Base-by-base conservation (phyloP, 1,284 basidiomycete genomes). In the Pseudozyma tsukubaensis region DNA sequence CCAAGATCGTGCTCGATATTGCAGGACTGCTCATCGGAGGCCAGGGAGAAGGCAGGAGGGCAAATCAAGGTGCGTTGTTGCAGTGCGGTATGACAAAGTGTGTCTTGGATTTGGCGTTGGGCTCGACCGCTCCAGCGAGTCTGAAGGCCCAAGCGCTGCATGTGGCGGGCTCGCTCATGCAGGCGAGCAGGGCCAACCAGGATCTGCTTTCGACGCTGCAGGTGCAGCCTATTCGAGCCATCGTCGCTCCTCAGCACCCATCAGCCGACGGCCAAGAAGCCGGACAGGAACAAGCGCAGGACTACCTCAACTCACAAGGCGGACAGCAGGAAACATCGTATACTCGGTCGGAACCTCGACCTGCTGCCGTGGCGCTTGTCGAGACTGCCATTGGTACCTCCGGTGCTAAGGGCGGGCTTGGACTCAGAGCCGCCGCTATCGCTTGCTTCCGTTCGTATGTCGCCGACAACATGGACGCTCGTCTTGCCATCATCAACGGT, bases 61-160 rank as follows among this genome's bases (percentile, higher is more conserved):
- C 92, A 90, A 84, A 82, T 51, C 79, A 78, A 60, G 83, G 85
- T n/a, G 88, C 88, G 4, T 85, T 89, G 76, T 85, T 87, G 16
- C 73, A 85, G 42, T 84, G 88, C 47, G 88, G 91, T 5, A 91
- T 92, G 78, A 91, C 91, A 0, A 89, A 94, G 45, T 93, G 92
- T 84, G 88, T 99, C 18, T 85, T 94, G 21, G 95, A 99, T 84
- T 87, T 97, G 11, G 91, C 91, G 0, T 88, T 99, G 21, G 92
- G 94, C 4, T 96, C 94, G 34, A 97, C 98, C 82, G 93, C 93
- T 0, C 96, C 97, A 0, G 90, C 91, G 13, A 79, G 87, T 5
- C 86, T 99, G 64, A 98, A 99, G 86, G 61, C 80, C 6, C 77
- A 81, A 48, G 90, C 90, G 1, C 89, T 93, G 69, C 94, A 95